Evolutionary conservation across 2,329 filamentous ascomycete genomes (phyloP).

Genomic region (Penicillium sp.): DNA sequence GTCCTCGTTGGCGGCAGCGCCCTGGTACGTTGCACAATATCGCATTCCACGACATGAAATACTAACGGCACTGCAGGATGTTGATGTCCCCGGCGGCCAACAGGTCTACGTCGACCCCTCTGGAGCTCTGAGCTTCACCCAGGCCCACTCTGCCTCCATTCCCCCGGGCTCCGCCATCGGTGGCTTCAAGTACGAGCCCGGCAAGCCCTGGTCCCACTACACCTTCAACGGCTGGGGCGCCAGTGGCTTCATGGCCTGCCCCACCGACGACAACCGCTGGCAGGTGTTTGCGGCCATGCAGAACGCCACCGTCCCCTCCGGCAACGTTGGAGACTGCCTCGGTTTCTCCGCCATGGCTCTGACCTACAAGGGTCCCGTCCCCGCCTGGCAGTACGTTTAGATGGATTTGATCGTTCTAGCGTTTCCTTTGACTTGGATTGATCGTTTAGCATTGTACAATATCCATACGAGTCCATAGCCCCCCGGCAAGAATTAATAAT

Average conservation of each 20-base stretch:
- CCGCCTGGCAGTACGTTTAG: constrained; percentile 45
- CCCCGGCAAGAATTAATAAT: neutral
- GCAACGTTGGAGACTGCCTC: constrained; percentile 39
- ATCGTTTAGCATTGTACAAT: neutral
- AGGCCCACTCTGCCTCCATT: constrained; percentile 54
- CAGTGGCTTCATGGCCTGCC: constrained; percentile 47
- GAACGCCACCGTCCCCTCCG: constrained; percentile 42
- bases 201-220: constrained; percentile 29
- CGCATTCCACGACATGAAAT: constrained; percentile 16
- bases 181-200: constrained; percentile 47
- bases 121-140: constrained; percentile 58
- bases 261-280: constrained; percentile 31
- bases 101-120: constrained; percentile 56
- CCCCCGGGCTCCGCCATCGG: constrained; percentile 52
- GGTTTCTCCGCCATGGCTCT: constrained; percentile 40
- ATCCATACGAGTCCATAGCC: neutral
- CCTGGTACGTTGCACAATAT: constrained; percentile 32
- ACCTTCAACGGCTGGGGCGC: constrained; percentile 37
- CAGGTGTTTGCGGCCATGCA: constrained; percentile 44
- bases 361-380: constrained; percentile 25
- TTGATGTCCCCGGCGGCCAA: constrained; percentile 63
- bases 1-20: constrained; percentile 42
- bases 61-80: constrained; percentile 34
- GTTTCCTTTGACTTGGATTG: neutral
- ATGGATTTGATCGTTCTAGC: neutral